Evolutionary conservation across 2,329 filamentous ascomycete species (phyloP), one percentile per base, ranked within the genome.

Genomic region (Alternaria brassicicola): DNA sequence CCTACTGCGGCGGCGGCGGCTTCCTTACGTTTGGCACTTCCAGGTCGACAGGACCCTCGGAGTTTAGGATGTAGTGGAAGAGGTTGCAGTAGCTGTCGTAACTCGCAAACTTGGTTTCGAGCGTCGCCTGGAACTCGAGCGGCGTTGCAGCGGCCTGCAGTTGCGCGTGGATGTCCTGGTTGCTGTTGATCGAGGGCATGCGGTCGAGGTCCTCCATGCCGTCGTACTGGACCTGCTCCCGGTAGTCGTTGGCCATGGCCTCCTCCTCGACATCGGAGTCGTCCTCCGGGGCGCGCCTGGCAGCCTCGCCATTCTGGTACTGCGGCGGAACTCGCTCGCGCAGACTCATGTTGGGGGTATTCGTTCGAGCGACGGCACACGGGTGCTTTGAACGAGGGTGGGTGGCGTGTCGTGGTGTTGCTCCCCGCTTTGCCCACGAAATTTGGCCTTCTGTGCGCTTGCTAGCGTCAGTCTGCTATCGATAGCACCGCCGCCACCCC

Each of bases 11-110:
- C 31, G 10, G 23, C 45, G 13, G 28, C 31, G 10, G 3, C n/a
- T 8, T 61, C 86, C 91, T 82, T 85, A 97, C 94, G 78, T 93
- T 97, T 70, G 95, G 95, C 66, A 94, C 91, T 80, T 99, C 95
- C 69, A 99, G 85, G 77, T 99, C 95, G 60, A 99, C 94, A 15
- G 95, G 95, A n/a, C 95, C 95, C 69, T 98, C 95, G 49, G 94
- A 98, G 86, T 99, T 99, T 77, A 99, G 85, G 79, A 99, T 97
- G 82, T 92, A 98, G 84, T 99, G 95, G 84, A 99, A 99, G 72
- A 99, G 84, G 81, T 92, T 97, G 89, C 95, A 99, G 86, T 99
- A 99, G 78, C 92, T 92, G 83, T 99, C 95, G 85, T 99, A 99
- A 83, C 93, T 97, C 79, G 92, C 89, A 83, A 98, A 97, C 83